Evolutionary conservation across 805 yeast genomes (phyloP).

Genomic region (Starmerella sp.): DNA sequence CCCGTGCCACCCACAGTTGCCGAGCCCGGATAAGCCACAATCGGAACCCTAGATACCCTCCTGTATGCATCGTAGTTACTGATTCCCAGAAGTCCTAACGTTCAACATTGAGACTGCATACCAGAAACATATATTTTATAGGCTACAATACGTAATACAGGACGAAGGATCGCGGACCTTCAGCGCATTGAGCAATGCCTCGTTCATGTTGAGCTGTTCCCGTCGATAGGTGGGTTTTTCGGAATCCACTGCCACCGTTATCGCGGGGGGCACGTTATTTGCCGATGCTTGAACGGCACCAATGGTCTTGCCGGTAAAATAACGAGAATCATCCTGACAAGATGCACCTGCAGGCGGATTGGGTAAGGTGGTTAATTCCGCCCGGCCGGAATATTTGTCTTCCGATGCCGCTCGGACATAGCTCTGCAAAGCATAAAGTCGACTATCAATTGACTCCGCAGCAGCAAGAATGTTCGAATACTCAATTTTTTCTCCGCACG

Average conservation of each 20-base stretch:
- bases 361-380: background rate
- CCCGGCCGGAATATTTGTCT: background rate
- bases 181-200: background rate
- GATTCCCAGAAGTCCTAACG: background rate
- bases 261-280: background rate
- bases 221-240: background rate
- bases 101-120: no score
- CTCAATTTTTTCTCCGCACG: background rate
- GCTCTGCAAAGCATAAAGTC: background rate
- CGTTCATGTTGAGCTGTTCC: background rate
- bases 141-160: background rate
- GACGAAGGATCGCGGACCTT: background rate
- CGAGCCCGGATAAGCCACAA: background rate
- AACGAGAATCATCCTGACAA: background rate
- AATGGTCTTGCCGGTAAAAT: background rate
- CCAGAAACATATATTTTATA: background rate
- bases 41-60: background rate
- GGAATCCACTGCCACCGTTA: background rate
- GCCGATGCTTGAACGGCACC: background rate
- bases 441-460: conserved; percentile 7
- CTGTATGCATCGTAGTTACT: background rate
- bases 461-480: conserved; percentile 2
- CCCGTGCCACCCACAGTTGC: background rate
- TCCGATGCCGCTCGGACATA: background rate
- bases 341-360: background rate